phyloP scores from a whole-genome alignment of 176 grass and related monocot species.

The barley (Hordeum vulgare) region DNA sequence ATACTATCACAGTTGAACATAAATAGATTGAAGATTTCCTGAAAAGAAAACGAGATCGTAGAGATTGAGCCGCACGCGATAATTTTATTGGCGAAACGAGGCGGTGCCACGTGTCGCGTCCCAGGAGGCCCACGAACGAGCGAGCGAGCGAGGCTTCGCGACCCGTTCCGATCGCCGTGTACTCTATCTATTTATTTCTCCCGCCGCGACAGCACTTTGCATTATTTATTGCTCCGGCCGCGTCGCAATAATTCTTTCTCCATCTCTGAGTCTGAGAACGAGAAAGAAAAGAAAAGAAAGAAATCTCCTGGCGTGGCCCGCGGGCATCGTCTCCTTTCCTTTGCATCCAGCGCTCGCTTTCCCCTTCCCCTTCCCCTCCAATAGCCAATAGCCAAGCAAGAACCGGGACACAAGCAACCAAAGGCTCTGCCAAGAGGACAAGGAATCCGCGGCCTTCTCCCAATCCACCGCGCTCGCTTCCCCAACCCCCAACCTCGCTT shows the following conservation, averaged over 20 bases:
- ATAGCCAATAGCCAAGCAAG: conserved; percentile 2
- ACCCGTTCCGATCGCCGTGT: neutral
- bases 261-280: too few relatives aligned
- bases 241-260: neutral
- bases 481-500: neutral
- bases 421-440: neutral
- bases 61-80: too few relatives aligned
- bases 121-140: neutral
- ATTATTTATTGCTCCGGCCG: conserved; percentile 1
- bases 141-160: neutral
- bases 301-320: neutral
- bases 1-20: too few relatives aligned
- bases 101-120: neutral
- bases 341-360: neutral
- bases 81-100: too few relatives aligned
- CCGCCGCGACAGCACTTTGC: neutral
- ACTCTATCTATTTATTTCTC: too few relatives aligned
- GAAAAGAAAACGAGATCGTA: too few relatives aligned
- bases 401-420: neutral
- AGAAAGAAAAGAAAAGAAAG: too few relatives aligned
- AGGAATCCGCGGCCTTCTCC: neutral
- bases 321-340: neutral
- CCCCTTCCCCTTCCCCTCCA: neutral
- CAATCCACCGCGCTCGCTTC: conserved; percentile 37
- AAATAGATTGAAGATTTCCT: too few relatives aligned